These are phyloP conservation scores for Russula compacta DNA, from an alignment of 768 basidiomycete genomes.

Conservation along the genomic window DNA sequence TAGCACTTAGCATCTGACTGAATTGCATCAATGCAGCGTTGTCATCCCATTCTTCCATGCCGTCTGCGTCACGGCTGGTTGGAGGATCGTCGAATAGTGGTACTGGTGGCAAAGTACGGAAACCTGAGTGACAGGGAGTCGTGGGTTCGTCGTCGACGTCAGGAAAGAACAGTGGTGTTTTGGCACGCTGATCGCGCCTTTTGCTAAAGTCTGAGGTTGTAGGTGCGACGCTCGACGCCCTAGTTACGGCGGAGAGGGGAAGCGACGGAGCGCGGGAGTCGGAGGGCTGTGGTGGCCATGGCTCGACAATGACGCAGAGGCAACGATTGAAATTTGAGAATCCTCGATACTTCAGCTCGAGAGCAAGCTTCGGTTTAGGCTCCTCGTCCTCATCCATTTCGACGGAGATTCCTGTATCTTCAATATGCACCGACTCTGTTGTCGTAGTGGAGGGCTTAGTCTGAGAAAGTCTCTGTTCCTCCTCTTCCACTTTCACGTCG, in stretches of 20 bases:
- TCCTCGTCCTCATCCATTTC: slow-evolving; percentile 53
- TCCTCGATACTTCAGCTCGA: slow-evolving; percentile 59
- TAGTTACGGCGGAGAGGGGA: slow-evolving; percentile 24
- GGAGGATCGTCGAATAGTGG: slow-evolving; percentile 34
- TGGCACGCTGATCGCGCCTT: slow-evolving; percentile 29
- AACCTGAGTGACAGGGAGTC: slow-evolving; percentile 30
- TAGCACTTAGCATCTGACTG: slow-evolving; percentile 58
- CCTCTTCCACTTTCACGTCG: slow-evolving; percentile 6
- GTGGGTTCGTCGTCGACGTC: slow-evolving; percentile 42
- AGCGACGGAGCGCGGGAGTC: slow-evolving; percentile 28
- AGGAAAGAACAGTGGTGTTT: slow-evolving; percentile 69
- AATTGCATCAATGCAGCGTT: slow-evolving; percentile 60
- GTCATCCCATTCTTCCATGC: slow-evolving; percentile 29
- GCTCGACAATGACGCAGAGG: slow-evolving; percentile 77
- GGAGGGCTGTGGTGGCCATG: slow-evolving; percentile 51
- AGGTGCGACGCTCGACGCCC: slow-evolving; percentile 30
- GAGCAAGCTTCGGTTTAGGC: slow-evolving; percentile 58
- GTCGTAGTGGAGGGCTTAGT: background rate
- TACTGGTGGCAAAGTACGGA: slow-evolving; percentile 31
- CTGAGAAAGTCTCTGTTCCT: background rate
- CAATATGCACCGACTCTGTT: slow-evolving; percentile 14
- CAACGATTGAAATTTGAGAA: slow-evolving; percentile 65
- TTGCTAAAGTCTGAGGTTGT: slow-evolving; percentile 24
- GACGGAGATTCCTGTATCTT: slow-evolving; percentile 30
- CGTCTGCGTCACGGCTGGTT: slow-evolving; percentile 21